Evolutionary conservation across 108 stramenopile genomes (phyloP).

Genomic region (Discostella stelligeroides): DNA sequence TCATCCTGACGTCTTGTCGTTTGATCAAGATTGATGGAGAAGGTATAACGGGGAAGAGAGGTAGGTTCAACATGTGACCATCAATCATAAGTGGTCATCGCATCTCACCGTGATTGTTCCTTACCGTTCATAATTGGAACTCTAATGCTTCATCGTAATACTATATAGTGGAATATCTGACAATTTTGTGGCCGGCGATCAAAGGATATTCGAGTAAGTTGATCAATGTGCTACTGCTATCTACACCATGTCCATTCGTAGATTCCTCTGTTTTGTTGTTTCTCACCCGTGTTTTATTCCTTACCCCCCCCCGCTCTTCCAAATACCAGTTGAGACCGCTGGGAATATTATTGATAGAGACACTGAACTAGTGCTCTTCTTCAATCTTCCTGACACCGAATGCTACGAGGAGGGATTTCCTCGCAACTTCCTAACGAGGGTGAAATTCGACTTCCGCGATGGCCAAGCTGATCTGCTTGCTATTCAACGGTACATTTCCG

Average conservation of each 20-base stretch:
- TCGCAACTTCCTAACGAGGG: conserved; percentile 45
- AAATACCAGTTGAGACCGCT: conserved; percentile 71
- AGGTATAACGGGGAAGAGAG: conserved; percentile 45
- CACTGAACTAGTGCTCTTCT: conserved; percentile 61
- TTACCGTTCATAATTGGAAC: too few relatives aligned
- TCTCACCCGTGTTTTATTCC: too few relatives aligned
- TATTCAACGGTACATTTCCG: conserved; percentile 59
- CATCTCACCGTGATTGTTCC: too few relatives aligned
- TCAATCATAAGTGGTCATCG: too few relatives aligned
- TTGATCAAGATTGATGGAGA: conserved; percentile 52
- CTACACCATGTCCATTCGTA: too few relatives aligned
- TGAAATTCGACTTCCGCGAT: conserved; percentile 62
- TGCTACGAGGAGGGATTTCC: conserved; percentile 32
- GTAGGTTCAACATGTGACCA: background rate
- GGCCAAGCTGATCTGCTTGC: conserved; percentile 63
- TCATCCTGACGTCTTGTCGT: conserved; percentile 41
- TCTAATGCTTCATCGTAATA: too few relatives aligned
- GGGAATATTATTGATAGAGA: conserved; percentile 67
- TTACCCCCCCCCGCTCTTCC: too few relatives aligned
- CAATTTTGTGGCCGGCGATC: conserved; percentile 61
- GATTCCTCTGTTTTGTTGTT: background rate
- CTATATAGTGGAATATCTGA: conserved; percentile 45
- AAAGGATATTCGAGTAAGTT: conserved; percentile 57
- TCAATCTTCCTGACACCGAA: conserved; percentile 40
- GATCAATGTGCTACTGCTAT: background rate